phyloP scores from a whole-genome alignment of 2,329 filamentous ascomycete species.

The Colletotrichum aenigma region DNA sequence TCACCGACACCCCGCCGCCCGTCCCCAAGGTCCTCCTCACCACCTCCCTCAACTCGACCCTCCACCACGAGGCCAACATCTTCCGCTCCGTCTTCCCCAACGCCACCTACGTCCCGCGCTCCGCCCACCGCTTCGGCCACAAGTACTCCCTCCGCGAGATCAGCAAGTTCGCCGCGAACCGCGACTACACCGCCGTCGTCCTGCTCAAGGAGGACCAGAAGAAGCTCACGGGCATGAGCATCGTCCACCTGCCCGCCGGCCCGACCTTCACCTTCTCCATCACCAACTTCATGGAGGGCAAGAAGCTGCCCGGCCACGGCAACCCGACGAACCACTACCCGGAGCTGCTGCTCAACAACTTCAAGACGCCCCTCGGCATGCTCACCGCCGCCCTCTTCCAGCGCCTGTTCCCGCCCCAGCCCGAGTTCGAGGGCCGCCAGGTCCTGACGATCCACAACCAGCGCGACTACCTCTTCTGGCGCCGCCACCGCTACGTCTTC shows the following conservation, averaged over 20 bases:
- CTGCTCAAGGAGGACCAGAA: conserved; percentile 91
- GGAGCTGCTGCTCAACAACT: conserved; percentile 91
- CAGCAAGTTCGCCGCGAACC: conserved; percentile 79
- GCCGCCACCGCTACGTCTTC: conserved; percentile 91
- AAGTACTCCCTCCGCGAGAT: conserved; percentile 95
- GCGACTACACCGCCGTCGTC: conserved; percentile 82
- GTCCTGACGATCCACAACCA: conserved; percentile 95
- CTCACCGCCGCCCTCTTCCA: conserved; percentile 86
- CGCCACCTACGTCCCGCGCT: conserved; percentile 83
- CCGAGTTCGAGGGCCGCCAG: conserved; percentile 84
- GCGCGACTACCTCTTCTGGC: conserved; percentile 93
- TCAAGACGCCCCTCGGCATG: conserved; percentile 89
- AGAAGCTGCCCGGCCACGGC: conserved; percentile 84
- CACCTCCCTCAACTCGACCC: conserved; percentile 84
- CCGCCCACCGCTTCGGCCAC: conserved; percentile 81
- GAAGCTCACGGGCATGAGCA: conserved; percentile 78
- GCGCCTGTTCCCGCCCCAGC: conserved; percentile 71
- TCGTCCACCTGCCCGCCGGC: conserved; percentile 82
- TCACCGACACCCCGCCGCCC: conserved; percentile 61
- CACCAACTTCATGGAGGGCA: conserved; percentile 88
- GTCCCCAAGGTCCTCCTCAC: conserved; percentile 90
- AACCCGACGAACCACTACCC: conserved; percentile 90
- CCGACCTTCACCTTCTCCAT: conserved; percentile 94
- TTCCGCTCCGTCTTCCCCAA: conserved; percentile 87
- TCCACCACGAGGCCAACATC: conserved; percentile 82